Base-by-base conservation (phyloP, 2,329 filamentous ascomycete species). In the Phoma sp. region DNA sequence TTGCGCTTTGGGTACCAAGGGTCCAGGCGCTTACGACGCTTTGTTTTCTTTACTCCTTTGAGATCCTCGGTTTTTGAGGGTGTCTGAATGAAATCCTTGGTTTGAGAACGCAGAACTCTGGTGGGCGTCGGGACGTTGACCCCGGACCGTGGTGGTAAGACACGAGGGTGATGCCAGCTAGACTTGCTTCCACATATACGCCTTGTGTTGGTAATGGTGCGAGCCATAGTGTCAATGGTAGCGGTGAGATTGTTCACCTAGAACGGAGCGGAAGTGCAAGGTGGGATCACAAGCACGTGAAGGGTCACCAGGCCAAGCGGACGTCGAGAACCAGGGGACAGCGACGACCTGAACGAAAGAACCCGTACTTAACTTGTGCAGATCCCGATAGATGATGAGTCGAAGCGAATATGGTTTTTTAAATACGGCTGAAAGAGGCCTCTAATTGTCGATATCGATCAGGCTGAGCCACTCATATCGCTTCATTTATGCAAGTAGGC, bases 1-100 rank as follows among this genome's bases (percentile, higher is more conserved):
- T 64, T 69, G 47, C 62, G 60, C 39, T 60, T 67, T 23, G 64
- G 55, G 10, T 53, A 42, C 64, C 65, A 67, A 17, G 63, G 61
- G 21, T 69, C 66, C 25, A 48, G 50, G n/a, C 52, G 47, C 21
- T 40, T 54, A 7, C 53, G 57, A 12, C 45, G 33, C 20, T 47
- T 28, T 15, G 10, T 48, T 23, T 18, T 18, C 10, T 46, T 48
- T 3, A 9, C 10, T 10, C 4, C 29, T 42, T 7, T 34, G 4
- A 11, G 7, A 12, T n/a, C 1, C 11, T 14, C 21, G 5, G 5
- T 2, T 18, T 15, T 9, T 15, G 12, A 5, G 20, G 11, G 4
- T 9, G 1, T 3, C n/a, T 33, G 39, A 9, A 12, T n/a, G 6
- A 14, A 4, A 14, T 3, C 23, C 4, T 28, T 52, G 12, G 57